phyloP scores from a whole-genome alignment of 2,329 filamentous ascomycete genomes.

The Plenodomus tracheiphilus region DNA sequence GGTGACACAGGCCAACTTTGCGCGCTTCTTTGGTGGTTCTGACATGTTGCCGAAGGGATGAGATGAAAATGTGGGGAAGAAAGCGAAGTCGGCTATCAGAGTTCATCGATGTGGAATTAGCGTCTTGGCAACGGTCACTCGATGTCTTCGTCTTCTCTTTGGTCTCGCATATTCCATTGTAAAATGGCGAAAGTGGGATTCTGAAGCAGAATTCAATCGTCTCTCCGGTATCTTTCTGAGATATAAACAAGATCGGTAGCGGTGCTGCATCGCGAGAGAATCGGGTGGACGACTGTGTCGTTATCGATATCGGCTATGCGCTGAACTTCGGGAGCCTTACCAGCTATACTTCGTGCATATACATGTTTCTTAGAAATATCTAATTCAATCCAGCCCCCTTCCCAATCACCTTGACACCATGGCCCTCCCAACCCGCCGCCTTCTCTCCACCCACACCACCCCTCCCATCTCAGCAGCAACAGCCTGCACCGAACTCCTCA shows the following conservation, averaged over 20 bases:
- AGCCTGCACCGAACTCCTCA: slow-evolving; percentile 35
- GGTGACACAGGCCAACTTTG: slow-evolving; percentile 49
- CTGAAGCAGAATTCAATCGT: too few relatives aligned
- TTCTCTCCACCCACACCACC: slow-evolving; percentile 18
- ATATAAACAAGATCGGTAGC: too few relatives aligned
- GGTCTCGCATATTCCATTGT: neutral
- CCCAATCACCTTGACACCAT: too few relatives aligned
- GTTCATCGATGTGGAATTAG: slow-evolving; percentile 2
- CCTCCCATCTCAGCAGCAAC: slow-evolving; percentile 35
- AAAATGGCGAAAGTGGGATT: neutral
- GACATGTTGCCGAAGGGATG: slow-evolving; percentile 17
- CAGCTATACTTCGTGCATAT: neutral
- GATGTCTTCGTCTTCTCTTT: too few relatives aligned
- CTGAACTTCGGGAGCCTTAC: too few relatives aligned
- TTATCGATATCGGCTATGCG: slow-evolving; percentile 28
- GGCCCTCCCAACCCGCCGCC: slow-evolving; percentile 21
- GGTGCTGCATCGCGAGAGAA: too few relatives aligned
- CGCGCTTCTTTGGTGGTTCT: slow-evolving; percentile 37
- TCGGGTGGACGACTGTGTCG: too few relatives aligned
- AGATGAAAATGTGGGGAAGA: slow-evolving; percentile 14
- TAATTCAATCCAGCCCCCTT: too few relatives aligned
- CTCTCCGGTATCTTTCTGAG: too few relatives aligned
- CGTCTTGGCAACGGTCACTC: slow-evolving; percentile 11
- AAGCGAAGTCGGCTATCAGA: slow-evolving; percentile 30
- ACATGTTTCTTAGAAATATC: too few relatives aligned